Evolutionary conservation across 2,329 filamentous ascomycete genomes (phyloP), one percentile per base, ranked within the genome.

Genomic region (Didymellaceae sp.): DNA sequence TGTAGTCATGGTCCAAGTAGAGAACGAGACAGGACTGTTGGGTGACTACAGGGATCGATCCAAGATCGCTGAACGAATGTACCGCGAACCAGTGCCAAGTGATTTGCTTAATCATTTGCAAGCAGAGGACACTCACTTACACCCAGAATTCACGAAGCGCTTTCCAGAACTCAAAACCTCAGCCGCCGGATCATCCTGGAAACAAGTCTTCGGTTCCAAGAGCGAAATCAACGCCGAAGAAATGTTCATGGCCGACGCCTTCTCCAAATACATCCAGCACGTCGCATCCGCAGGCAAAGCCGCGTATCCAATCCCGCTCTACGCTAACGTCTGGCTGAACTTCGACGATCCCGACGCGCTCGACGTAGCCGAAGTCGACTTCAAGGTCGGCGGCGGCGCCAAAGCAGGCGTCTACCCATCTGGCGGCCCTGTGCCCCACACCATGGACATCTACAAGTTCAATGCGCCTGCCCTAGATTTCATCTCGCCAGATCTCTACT

Each of bases 1-100:
- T 0, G 80, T 83, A 0, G 55, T 83, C 2, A 83, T 83, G 81
- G 75, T 82, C 0, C 81, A 83, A 54, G 80, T 84, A n/a, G 78
- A 84, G 62, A 83, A 83, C 32, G 81, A 83, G 65, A 74, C 74
- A 0, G 81, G 81, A 0, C 52, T 83, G 0, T 67, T 83, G 0
- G 79, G 80, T 0, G 80, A 83, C 56, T 82, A 76, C 6, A 72
- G 80, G 17, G 81, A 82, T 56, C 68, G 76, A 2, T 77, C 73
- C 3, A 58, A 59, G 1, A 60, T 62, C 5, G 80, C 78, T 1
- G 68, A 80, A 14, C 61, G 72, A 39, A 70, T 59, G 0, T 83
- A 81, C 57, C 47, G 48, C 3, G 54, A 69, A 20, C 52, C 70
- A 5, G 70, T 78, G 8, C 75, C 76, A 0, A 37, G 61, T 6